phyloP scores from a whole-genome alignment of 1,139 yeast species.

The Diutina siamensis region DNA sequence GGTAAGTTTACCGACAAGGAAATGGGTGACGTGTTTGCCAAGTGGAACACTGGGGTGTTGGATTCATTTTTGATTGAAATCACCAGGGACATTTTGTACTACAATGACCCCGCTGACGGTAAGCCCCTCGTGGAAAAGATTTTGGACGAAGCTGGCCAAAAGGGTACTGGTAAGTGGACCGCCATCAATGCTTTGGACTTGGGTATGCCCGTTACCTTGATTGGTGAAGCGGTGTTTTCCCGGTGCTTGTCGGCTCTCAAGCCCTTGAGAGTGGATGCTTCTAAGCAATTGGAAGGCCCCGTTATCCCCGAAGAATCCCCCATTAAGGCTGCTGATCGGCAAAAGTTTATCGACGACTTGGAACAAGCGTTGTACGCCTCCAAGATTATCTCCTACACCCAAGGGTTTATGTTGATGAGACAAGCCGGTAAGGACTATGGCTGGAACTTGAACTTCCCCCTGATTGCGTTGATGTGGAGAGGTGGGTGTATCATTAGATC shows the following conservation, averaged over 20 bases:
- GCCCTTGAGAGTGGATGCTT: conserved; percentile 81
- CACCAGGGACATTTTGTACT: conserved; percentile 88
- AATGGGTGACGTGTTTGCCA: conserved; percentile 83
- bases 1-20: conserved; percentile 87
- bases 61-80: conserved; percentile 96
- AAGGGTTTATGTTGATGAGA: conserved; percentile 98
- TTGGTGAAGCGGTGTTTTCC: conserved; percentile 97
- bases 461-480: conserved; percentile 99
- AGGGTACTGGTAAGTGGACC: conserved; percentile 99
- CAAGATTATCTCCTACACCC: conserved; percentile 96
- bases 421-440: conserved; percentile 96
- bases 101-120: conserved; percentile 77
- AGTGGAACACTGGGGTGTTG: conserved; percentile 96
- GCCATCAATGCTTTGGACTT: conserved; percentile 95
- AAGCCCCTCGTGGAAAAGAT: conserved; percentile 93
- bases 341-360: conserved; percentile 80
- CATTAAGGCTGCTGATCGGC: conserved; percentile 47
- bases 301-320: conserved; percentile 33
- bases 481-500: conserved; percentile 99
- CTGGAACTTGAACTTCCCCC: conserved; percentile 97
- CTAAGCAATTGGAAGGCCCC: conserved; percentile 74
- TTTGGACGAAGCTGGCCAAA: conserved; percentile 95
- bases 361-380: conserved; percentile 99
- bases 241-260: conserved; percentile 93
- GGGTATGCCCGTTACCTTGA: conserved; percentile 96